Conservation (phyloP, 2,329 filamentous ascomycete species). For the Aureobasidium sp. region DNA sequence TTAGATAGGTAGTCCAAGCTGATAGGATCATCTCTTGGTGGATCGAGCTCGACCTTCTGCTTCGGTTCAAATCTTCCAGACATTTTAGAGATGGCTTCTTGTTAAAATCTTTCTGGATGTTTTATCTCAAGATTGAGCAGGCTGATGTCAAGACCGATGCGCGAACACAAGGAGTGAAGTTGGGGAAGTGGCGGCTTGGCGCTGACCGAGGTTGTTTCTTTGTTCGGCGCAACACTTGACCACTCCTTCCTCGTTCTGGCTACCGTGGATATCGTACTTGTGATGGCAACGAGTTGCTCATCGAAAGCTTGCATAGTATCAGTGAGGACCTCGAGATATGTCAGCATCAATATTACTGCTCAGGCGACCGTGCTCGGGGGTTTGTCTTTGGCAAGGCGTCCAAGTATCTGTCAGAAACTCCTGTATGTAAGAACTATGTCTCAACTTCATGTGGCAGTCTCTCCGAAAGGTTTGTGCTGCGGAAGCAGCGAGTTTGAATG, state of each 20-base stretch:
- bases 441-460: background rate
- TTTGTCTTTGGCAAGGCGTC: background rate
- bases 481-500: background rate
- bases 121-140: background rate
- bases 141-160: background rate
- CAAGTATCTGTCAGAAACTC: background rate
- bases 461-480: background rate
- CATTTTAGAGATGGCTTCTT: background rate
- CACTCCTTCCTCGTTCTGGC: background rate
- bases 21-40: constrained; percentile 84
- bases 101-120: background rate
- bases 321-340: background rate
- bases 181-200: constrained; percentile 3
- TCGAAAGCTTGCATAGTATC: background rate
- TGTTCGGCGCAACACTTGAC: background rate
- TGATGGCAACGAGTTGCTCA: background rate
- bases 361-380: background rate
- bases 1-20: constrained; percentile 70
- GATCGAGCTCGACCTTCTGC: constrained; percentile 63
- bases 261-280: too few relatives aligned
- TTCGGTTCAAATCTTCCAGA: constrained; percentile 63
- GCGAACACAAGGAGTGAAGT: background rate
- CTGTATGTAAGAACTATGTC: background rate
- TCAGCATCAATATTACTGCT: background rate
- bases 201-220: constrained; percentile 2